Evolutionary conservation across 1,284 basidiomycete species (phyloP).

Genomic region (Ceratobasidium theobromae): DNA sequence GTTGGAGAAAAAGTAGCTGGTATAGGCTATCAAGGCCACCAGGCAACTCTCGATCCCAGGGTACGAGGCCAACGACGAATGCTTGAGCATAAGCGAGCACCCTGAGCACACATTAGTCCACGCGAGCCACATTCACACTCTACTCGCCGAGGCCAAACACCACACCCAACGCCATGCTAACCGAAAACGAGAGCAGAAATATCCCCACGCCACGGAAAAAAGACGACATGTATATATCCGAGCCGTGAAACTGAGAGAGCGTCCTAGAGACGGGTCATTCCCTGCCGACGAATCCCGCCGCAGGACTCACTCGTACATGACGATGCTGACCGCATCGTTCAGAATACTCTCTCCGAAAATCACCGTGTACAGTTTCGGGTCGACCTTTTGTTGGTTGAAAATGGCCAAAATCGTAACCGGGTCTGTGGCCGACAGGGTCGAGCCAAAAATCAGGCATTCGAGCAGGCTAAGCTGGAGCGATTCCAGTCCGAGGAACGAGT

Average conservation of each 20-base stretch:
- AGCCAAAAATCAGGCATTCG: conserved; percentile 96
- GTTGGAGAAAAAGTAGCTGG: conserved; percentile 98
- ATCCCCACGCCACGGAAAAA: conserved; percentile 95
- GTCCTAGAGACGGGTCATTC: conserved; percentile 57
- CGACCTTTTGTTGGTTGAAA: conserved; percentile 98
- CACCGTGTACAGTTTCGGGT: conserved; percentile 95
- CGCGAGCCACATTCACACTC: background rate
- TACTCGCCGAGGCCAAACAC: conserved; percentile 75
- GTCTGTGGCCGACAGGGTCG: conserved; percentile 95
- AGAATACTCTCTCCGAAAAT: conserved; percentile 98
- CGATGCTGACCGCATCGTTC: conserved; percentile 99
- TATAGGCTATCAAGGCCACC: conserved; percentile 92
- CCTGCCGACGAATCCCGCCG: background rate
- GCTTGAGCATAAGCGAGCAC: conserved; percentile 92
- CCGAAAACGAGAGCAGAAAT: conserved; percentile 92
- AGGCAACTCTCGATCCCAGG: conserved; percentile 94
- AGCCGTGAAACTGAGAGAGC: conserved; percentile 86
- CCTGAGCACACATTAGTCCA: background rate
- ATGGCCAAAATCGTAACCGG: conserved; percentile 98
- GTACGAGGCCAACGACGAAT: conserved; percentile 84
- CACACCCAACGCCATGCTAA: conserved; percentile 92
- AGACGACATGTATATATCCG: conserved; percentile 83
- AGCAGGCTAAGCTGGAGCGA: conserved; percentile 76
- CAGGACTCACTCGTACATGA: conserved; percentile 96
- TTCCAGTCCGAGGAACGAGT: conserved; percentile 89